Evolutionary conservation across 2,329 filamentous ascomycete genomes (phyloP).

Genomic region (Pleoardoris graminearum): DNA sequence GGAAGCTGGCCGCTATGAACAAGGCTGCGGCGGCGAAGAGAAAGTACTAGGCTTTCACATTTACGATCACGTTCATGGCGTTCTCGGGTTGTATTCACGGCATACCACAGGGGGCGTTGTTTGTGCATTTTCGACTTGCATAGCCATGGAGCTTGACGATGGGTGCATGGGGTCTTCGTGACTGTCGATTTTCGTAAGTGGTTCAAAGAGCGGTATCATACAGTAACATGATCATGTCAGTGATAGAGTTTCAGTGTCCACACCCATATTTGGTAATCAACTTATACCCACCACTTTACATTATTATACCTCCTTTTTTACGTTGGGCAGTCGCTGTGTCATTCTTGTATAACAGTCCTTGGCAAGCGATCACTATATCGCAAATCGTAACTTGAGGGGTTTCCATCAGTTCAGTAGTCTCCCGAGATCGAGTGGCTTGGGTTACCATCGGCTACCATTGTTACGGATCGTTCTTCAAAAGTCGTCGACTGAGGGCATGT

Average conservation of each 20-base stretch:
- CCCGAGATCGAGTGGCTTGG: no score
- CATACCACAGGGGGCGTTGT: constrained; percentile 33
- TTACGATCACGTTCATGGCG: constrained; percentile 20
- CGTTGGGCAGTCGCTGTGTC: no score
- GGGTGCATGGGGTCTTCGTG: constrained; percentile 16
- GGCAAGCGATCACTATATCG: no score
- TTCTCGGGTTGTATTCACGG: constrained; percentile 31
- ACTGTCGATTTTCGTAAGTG: constrained; percentile 23
- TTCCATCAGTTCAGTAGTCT: no score
- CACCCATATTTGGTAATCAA: constrained; percentile 2
- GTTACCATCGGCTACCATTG: no score
- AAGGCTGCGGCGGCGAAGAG: constrained; percentile 37
- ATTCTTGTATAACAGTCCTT: no score
- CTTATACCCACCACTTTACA: neutral
- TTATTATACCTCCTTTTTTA: no score
- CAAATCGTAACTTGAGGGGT: no score
- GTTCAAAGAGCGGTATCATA: constrained; percentile 19
- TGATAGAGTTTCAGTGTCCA: constrained; percentile 8
- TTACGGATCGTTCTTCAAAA: no score
- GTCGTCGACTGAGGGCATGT: no score
- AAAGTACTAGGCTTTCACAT: constrained; percentile 27
- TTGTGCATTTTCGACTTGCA: constrained; percentile 26
- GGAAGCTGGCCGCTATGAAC: constrained; percentile 34
- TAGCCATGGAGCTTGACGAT: constrained; percentile 33
- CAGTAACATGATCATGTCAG: constrained; percentile 17